A percentile compares a stretch with the other conserved stretches of the same genome.
Conservation (phyloP, 2,329 filamentous ascomycete species). For the Rutstroemia sp. region DNA sequence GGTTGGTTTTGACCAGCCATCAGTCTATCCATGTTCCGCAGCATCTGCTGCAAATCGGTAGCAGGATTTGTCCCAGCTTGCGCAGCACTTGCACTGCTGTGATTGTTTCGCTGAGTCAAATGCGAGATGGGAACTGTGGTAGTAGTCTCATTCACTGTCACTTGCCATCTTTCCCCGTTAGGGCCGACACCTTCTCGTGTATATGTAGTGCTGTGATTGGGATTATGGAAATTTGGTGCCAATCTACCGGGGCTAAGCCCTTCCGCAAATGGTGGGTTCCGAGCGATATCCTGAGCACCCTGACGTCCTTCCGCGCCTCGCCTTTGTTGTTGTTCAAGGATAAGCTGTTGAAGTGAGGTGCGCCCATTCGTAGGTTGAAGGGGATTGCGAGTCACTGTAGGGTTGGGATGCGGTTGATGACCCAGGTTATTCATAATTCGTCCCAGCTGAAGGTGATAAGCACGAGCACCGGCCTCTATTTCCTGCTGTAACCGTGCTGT, state of each 20-base stretch:
- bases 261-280: slow-evolving; percentile 13
- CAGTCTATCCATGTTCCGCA: slow-evolving; percentile 22
- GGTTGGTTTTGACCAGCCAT: slow-evolving; percentile 14
- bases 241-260: slow-evolving; percentile 24
- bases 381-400: slow-evolving; percentile 1
- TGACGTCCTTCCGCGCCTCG: slow-evolving; percentile 21
- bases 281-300: slow-evolving; percentile 17
- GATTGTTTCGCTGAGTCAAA: slow-evolving; percentile 11
- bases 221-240: slow-evolving; percentile 26
- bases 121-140: slow-evolving; percentile 19
- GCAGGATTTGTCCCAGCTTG: slow-evolving; percentile 13
- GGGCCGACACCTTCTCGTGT: slow-evolving; percentile 42
- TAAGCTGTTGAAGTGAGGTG: slow-evolving; percentile 7
- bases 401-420: slow-evolving; percentile 6
- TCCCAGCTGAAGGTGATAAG: not conserved
- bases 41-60: slow-evolving; percentile 21
- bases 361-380: not conserved
- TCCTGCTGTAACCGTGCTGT: slow-evolving; percentile 36
- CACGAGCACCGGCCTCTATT: slow-evolving; percentile 18
- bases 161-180: slow-evolving; percentile 45
- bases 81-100: slow-evolving; percentile 10
- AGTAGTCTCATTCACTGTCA: slow-evolving; percentile 42
- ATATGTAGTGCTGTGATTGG: slow-evolving; percentile 36
- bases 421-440: slow-evolving; percentile 1
- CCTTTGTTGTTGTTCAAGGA: slow-evolving; percentile 8